phyloP scores from a whole-genome alignment of 1,284 basidiomycete species.

The Tetrapyrgos nigripes region DNA sequence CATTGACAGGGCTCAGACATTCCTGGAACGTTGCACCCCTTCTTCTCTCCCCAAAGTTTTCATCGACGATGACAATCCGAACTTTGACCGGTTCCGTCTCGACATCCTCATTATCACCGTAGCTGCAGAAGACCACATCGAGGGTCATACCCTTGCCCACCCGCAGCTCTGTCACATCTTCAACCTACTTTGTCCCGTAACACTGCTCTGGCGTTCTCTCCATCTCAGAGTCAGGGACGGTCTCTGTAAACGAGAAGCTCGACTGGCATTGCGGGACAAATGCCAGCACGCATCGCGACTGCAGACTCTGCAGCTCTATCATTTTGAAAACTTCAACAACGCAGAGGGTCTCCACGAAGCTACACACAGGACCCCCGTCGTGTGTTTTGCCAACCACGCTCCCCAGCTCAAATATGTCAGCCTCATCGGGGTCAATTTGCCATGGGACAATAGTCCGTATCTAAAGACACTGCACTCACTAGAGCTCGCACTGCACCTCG shows the following conservation, averaged over 20 bases:
- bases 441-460: slow-evolving; percentile 60
- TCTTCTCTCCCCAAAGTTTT: slow-evolving; percentile 3
- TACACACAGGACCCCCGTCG: slow-evolving; percentile 61
- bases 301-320: slow-evolving; percentile 65
- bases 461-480: slow-evolving; percentile 53
- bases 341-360: slow-evolving; percentile 55
- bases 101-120: slow-evolving; percentile 66
- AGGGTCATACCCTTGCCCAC: slow-evolving; percentile 39
- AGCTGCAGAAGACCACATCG: slow-evolving; percentile 47
- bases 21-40: slow-evolving; percentile 44
- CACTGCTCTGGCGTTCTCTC: slow-evolving; percentile 60
- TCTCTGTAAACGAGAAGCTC: slow-evolving; percentile 57
- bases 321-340: slow-evolving; percentile 63
- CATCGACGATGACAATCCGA: slow-evolving; percentile 27
- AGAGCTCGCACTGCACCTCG: slow-evolving; percentile 64
- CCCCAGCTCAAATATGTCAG: slow-evolving; percentile 59
- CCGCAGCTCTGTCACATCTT: slow-evolving; percentile 52
- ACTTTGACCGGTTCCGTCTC: slow-evolving; percentile 38
- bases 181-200: slow-evolving; percentile 52
- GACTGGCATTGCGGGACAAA: slow-evolving; percentile 46
- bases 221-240: slow-evolving; percentile 64
- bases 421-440: slow-evolving; percentile 68
- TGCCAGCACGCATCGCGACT: slow-evolving; percentile 58
- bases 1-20: slow-evolving; percentile 51
- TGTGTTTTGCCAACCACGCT: slow-evolving; percentile 55